Percentiles rank a stretch among this genome's conserved stretches.
Conservation (phyloP, 1,284 basidiomycete species). For the Ustilago shanxiensis region DNA sequence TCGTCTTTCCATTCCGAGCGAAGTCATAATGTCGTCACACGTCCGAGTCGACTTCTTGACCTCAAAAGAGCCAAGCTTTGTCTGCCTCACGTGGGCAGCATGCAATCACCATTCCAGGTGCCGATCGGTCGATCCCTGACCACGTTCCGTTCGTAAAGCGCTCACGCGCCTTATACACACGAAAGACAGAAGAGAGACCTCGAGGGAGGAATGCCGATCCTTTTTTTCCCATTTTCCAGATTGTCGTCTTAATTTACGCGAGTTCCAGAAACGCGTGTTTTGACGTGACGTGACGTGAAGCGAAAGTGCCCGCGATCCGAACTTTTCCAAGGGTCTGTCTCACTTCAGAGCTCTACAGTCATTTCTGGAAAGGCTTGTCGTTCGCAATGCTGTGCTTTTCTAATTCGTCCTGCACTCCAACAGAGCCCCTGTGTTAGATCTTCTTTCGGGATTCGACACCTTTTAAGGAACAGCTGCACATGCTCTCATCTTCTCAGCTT, state of each 20-base stretch:
- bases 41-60: neutral
- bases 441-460: too few relatives aligned
- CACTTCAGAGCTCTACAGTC: neutral
- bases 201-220: neutral
- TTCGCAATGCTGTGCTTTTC: too few relatives aligned
- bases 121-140: slow-evolving; percentile 6
- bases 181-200: neutral
- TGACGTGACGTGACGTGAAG: slow-evolving; percentile 41
- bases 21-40: neutral
- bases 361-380: too few relatives aligned
- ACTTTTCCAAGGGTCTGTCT: neutral
- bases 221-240: slow-evolving; percentile 1
- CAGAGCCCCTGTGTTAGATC: too few relatives aligned
- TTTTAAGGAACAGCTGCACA: too few relatives aligned
- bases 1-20: neutral
- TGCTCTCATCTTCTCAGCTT: too few relatives aligned
- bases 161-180: neutral
- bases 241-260: slow-evolving; percentile 21
- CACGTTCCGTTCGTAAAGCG: neutral
- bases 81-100: neutral
- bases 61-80: neutral
- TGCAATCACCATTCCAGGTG: slow-evolving; percentile 7
- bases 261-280: slow-evolving; percentile 20
- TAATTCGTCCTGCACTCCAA: too few relatives aligned
- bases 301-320: slow-evolving; percentile 16